These are phyloP conservation scores for Linnemannia exigua DNA, from an alignment of 192 early-diverging fungal species.

Conservation along the genomic window DNA sequence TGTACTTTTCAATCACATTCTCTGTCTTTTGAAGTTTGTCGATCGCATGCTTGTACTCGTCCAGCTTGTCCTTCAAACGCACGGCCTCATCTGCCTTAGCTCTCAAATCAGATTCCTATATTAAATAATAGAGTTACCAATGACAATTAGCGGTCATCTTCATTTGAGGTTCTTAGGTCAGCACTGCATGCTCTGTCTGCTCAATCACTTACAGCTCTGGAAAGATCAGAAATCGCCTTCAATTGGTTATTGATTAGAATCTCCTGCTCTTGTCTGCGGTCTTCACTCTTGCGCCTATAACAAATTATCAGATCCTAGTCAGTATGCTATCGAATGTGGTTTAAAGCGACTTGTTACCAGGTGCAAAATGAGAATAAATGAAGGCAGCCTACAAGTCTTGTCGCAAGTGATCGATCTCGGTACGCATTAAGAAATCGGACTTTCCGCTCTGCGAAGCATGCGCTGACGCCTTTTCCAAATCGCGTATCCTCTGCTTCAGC, in stretches of 20 bases:
- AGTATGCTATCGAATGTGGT: neutral
- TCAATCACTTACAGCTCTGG: conserved; percentile 60
- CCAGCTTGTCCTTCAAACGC: conserved; percentile 89
- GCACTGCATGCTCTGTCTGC: neutral
- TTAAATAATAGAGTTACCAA: conserved; percentile 1
- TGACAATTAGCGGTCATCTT: neutral
- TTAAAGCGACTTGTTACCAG: too few species aligned
- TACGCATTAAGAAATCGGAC: conserved; percentile 85
- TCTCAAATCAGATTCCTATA: conserved; percentile 65
- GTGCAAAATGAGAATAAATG: neutral
- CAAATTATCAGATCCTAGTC: neutral
- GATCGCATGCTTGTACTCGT: conserved; percentile 92
- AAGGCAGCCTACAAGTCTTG: conserved; percentile 77
- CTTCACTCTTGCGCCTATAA: conserved; percentile 83
- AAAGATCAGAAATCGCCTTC: conserved; percentile 75
- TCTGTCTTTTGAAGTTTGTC: conserved; percentile 95
- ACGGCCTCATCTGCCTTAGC: conserved; percentile 79
- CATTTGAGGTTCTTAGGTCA: neutral
- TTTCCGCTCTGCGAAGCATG: conserved; percentile 81
- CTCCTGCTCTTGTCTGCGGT: conserved; percentile 78
- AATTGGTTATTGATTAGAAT: conserved; percentile 70
- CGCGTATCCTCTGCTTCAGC: conserved; percentile 77
- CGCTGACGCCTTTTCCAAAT: conserved; percentile 82
- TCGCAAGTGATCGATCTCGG: conserved; percentile 90
- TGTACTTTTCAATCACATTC: conserved; percentile 96